phyloP scores from a whole-genome alignment of 1,284 basidiomycete genomes.

The Rhodotorula sp. region DNA sequence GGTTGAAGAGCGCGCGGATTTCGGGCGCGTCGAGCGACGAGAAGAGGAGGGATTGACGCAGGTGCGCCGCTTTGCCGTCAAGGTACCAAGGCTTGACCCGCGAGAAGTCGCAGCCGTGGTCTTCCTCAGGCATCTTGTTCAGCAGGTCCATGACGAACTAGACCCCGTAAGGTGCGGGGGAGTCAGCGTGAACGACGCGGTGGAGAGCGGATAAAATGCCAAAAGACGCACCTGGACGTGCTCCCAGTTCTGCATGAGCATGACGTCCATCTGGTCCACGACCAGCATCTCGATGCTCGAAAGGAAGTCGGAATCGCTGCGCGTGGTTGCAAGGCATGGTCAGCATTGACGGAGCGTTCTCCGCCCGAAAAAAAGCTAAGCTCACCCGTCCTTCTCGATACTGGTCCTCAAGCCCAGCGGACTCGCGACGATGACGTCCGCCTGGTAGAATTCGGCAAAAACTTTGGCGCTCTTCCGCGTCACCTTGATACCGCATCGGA shows the following conservation, averaged over 20 bases:
- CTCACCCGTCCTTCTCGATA: conserved; percentile 79
- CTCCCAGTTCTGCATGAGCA: conserved; percentile 99
- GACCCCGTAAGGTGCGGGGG: not conserved
- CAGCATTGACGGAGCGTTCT: not conserved
- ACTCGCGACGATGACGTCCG: conserved; percentile 88
- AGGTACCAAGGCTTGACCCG: conserved; percentile 97
- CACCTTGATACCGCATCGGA: conserved; percentile 86
- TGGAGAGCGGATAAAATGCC: not conserved
- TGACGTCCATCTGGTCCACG: conserved; percentile 88
- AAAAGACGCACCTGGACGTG: conserved; percentile 71
- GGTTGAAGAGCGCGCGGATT: conserved; percentile 73
- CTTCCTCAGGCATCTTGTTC: conserved; percentile 86
- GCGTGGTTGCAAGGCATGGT: not conserved
- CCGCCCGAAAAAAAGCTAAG: not conserved
- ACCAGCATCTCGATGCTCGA: conserved; percentile 90
- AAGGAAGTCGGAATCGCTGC: conserved; percentile 68
- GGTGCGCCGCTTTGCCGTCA: conserved; percentile 76
- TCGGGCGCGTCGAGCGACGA: conserved; percentile 88
- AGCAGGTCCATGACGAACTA: conserved; percentile 82
- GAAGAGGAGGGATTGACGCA: conserved; percentile 87
- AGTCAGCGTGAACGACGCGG: not conserved
- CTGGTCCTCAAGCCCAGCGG: conserved; percentile 86
- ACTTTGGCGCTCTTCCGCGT: conserved; percentile 84
- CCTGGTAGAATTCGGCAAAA: conserved; percentile 84
- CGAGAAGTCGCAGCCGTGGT: conserved; percentile 91